Base-by-base conservation (phyloP, 176 grass and related monocot species). In the Phyllostachys edulis region DNA sequence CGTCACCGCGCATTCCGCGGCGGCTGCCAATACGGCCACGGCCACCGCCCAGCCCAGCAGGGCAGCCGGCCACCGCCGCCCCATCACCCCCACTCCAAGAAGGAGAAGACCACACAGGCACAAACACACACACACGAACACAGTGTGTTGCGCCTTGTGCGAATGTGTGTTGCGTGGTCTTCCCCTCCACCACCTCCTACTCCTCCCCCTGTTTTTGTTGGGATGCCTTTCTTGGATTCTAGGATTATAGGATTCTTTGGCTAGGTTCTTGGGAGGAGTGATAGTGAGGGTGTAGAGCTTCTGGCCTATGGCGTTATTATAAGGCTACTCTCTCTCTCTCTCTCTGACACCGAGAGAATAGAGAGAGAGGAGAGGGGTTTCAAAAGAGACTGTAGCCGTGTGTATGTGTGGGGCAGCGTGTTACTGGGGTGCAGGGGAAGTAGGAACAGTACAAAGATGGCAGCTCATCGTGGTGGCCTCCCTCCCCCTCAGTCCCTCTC, bases 1-100 rank as follows among this genome's bases (percentile, higher is more conserved):
- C 1, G 93, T 96, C 27, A 99, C 97, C 54, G 88, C 86, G 79
- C 84, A 89, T 69, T 91, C 89, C 47, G 60, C 96, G 23, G 42
- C 71, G 16, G 78, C 76, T 37, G 66, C 89, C 84, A 84, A 55
- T 20, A 69, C 77, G 9, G 80, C 72, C 69, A 54, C 32, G 70
- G 41, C 86, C 82, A 70, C 71, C 50, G 47, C 61, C 24, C 81
- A 80, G 71, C 85, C 70, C 70, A 90, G 75, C 73, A 86, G 73
- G 18, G 73, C 84, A 81, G 84, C 93, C 49, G 75, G 67, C 50
- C 55, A 84, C 16, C 89, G 42, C 80, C 47, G 60, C 76, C 42
- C 87, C 81, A 73, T 85, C 67, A 38, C 79, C 49, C 45, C 76
- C 67, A 52, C 81, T 85, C 14, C 71, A 36, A 45, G 71, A 40